A percentile compares a stretch with the other conserved stretches of the same genome.
Conservation (phyloP, 345 rosid genomes). For the Salix exigua region DNA sequence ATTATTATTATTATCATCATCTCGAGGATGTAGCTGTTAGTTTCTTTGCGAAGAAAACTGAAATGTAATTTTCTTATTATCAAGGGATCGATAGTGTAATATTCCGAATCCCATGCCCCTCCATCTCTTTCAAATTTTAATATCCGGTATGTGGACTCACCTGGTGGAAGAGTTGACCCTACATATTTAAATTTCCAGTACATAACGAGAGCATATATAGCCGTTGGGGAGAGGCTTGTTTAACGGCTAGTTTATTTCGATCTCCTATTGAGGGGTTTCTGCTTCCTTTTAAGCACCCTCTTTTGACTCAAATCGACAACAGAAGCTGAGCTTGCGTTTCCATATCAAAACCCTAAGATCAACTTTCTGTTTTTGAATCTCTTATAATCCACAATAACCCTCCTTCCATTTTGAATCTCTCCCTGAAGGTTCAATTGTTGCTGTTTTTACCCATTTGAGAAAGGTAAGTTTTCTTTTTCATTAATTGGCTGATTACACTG, state of each 20-base stretch:
- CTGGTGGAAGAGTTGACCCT: neutral
- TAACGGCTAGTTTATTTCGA: conserved; percentile 16
- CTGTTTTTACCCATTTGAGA: neutral
- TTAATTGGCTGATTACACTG: neutral
- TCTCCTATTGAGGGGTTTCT: neutral
- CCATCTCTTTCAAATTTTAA: too few species aligned
- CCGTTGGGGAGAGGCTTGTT: conserved; percentile 16
- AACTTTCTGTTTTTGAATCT: neutral
- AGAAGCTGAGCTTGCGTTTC: conserved; percentile 8
- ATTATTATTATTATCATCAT: too few species aligned
- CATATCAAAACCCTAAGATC: conserved; percentile 8
- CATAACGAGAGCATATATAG: neutral
- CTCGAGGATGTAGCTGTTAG: too few species aligned
- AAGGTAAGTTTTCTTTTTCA: neutral
- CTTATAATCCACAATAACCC: neutral
- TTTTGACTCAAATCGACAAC: neutral
- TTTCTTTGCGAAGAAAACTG: too few species aligned
- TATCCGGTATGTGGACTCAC: neutral
- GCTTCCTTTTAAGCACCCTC: conserved; percentile 1
- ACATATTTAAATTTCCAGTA: neutral
- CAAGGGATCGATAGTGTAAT: too few species aligned
- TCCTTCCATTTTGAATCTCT: neutral
- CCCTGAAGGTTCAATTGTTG: neutral
- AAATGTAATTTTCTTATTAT: too few species aligned
- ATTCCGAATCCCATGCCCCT: too few species aligned